Evolutionary conservation across 1,284 basidiomycete genomes (phyloP), one percentile per base, ranked within the genome.

Genomic region (Puccinia novopanici): DNA sequence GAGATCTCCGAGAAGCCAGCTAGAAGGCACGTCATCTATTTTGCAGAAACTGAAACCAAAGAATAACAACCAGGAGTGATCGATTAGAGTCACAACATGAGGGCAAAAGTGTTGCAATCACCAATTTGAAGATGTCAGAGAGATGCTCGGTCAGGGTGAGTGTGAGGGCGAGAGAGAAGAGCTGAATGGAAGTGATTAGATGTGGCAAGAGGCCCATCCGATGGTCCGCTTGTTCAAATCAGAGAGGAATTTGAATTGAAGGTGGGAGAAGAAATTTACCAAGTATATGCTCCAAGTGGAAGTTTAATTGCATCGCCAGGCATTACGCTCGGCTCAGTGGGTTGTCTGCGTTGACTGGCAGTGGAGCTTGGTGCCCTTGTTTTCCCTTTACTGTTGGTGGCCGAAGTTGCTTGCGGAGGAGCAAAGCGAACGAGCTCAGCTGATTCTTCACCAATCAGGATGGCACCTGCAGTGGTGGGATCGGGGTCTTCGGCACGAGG

Each of bases 401-500:
- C 19, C 6, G 27, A 27, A 8, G 34, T 30, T 37, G 34, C 37
- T 22, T 22, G 42, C 19, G 24, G 42, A 13, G 30, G 37, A 52
- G 22, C 59, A 34, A 72, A 65, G 22, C 55, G 52, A 17, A 77
- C 40, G 15, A 77, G 37, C 34, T 68, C 19, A 27, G 65, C 63
- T 8, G 61, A 68, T 54, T 77, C 75, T 68, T 77, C 75, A 68
- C 75, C 75, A 27, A 77, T 48, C 50, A 77, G 50, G 17, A 77
- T 67, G 19, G 75, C 52, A 68, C 75, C 48, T 4, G n/a, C 27
- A 50, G 63, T 65, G 50, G 27, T 45, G 5, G 8, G 15, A 68
- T 77, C 24, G 37, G 24, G 13, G 12, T 72, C 24, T n/a, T 30
- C 24, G 30, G 27, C 30, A 34, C 50, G 24, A 37, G 22, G 5